phyloP scores from a whole-genome alignment of 345 rosid genomes.

The Turnera subulata region DNA sequence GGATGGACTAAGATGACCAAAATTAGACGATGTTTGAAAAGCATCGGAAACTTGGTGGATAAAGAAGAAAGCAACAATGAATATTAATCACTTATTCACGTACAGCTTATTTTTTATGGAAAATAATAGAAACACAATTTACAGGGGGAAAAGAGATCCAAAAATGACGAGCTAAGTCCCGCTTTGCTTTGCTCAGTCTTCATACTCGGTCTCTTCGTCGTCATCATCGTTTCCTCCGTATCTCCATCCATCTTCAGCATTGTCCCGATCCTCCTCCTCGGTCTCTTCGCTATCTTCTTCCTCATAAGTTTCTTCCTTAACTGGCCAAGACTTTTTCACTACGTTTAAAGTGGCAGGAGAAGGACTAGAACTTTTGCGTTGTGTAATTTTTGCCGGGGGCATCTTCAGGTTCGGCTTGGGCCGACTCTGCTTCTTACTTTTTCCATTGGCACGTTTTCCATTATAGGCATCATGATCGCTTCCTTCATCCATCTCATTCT shows the following conservation, averaged over 20 bases:
- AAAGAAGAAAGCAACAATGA: too few species aligned
- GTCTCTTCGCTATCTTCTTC: slow-evolving; percentile 93
- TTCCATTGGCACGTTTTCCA: slow-evolving; percentile 59
- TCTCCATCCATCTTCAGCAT: slow-evolving; percentile 81
- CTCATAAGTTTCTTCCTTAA: slow-evolving; percentile 51
- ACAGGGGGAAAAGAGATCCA: background rate
- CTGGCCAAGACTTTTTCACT: slow-evolving; percentile 57
- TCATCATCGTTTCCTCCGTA: slow-evolving; percentile 69
- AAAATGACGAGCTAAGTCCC: background rate
- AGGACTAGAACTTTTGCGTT: slow-evolving; percentile 58
- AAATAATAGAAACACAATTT: too few species aligned
- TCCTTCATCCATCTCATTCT: slow-evolving; percentile 71
- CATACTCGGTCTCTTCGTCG: slow-evolving; percentile 92
- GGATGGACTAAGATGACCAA: background rate
- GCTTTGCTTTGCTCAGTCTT: slow-evolving; percentile 41
- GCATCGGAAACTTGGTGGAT: too few species aligned
- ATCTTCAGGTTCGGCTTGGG: slow-evolving; percentile 56
- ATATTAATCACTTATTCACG: too few species aligned
- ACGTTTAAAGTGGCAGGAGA: slow-evolving; percentile 44
- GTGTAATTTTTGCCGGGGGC: slow-evolving; percentile 55
- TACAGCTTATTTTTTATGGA: too few species aligned
- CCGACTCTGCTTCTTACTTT: slow-evolving; percentile 58
- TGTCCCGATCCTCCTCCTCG: slow-evolving; percentile 72
- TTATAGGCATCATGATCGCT: slow-evolving; percentile 74
- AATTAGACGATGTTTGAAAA: background rate